phyloP scores from a whole-genome alignment of 345 rosid genomes.

The Populus nigra region DNA sequence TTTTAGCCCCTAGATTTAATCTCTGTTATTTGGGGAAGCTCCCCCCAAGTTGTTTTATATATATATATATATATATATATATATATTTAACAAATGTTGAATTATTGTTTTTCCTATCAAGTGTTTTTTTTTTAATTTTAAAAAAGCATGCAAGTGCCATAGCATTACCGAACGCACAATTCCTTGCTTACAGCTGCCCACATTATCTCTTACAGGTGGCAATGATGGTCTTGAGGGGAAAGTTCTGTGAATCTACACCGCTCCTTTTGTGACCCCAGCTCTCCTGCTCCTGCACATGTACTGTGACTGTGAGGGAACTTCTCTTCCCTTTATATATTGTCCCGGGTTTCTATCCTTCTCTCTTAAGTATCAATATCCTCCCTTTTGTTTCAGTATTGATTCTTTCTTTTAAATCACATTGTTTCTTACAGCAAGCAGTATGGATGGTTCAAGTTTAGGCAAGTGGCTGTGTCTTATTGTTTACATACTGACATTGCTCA shows the following conservation, averaged over 20 bases:
- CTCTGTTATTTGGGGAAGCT: too few relatives aligned
- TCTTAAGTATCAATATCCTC: not conserved
- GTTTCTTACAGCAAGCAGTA: not conserved
- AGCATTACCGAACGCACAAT: too few relatives aligned
- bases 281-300: not conserved
- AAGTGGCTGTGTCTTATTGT: not conserved
- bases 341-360: not conserved
- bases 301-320: not conserved
- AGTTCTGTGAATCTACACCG: not conserved
- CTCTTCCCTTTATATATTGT: not conserved
- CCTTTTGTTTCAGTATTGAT: not conserved
- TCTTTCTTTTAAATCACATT: not conserved
- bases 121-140: too few relatives aligned
- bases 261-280: not conserved
- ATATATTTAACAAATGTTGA: too few relatives aligned
- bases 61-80: too few relatives aligned
- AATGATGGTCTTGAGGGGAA: not conserved
- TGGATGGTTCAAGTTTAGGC: constrained; percentile 21
- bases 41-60: too few relatives aligned
- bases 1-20: not conserved
- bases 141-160: too few relatives aligned
- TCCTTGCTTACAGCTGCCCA: not conserved
- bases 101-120: too few relatives aligned
- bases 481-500: constrained; percentile 1
- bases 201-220: not conserved